Evolutionary conservation across 2,329 filamentous ascomycete genomes (phyloP).

Genomic region (Aspergillus alliaceus): DNA sequence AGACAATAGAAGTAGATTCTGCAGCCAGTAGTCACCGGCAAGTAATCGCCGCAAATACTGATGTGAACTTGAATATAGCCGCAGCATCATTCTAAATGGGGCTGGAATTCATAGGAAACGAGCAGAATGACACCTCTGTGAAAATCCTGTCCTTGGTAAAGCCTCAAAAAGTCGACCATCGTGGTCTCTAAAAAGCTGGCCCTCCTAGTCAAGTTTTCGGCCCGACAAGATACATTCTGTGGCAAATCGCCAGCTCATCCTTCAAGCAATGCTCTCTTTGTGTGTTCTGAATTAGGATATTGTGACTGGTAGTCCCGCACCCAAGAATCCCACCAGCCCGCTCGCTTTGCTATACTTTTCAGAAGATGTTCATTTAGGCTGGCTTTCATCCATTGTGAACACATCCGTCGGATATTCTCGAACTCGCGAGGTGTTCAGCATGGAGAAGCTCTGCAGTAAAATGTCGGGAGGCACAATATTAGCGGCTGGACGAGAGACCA

Average conservation of each 20-base stretch:
- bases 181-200: slow-evolving; percentile 41
- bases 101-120: slow-evolving; percentile 25
- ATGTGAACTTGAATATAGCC: slow-evolving; percentile 48
- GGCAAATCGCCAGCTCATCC: slow-evolving; percentile 49
- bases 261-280: slow-evolving; percentile 39
- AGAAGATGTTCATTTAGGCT: slow-evolving; percentile 56
- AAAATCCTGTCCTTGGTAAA: slow-evolving; percentile 18
- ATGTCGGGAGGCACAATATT: slow-evolving; percentile 50
- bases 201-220: slow-evolving; percentile 28
- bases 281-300: slow-evolving; percentile 30
- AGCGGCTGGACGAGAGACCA: slow-evolving; percentile 27
- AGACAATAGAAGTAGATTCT: slow-evolving; percentile 59
- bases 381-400: slow-evolving; percentile 59
- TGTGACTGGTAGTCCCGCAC: slow-evolving; percentile 27
- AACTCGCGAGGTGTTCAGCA: slow-evolving; percentile 54
- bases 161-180: slow-evolving; percentile 27
- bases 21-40: slow-evolving; percentile 56
- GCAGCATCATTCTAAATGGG: slow-evolving; percentile 5
- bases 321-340: slow-evolving; percentile 54
- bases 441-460: slow-evolving; percentile 47
- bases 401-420: slow-evolving; percentile 61
- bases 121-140: slow-evolving; percentile 9
- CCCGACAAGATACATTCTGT: slow-evolving; percentile 51
- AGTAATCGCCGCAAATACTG: slow-evolving; percentile 59
- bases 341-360: slow-evolving; percentile 54